A percentile compares a stretch with the other conserved stretches of the same genome.
These are phyloP conservation scores for Aspergillus persii DNA, from an alignment of 2,329 filamentous ascomycete genomes.

Conservation along the genomic window DNA sequence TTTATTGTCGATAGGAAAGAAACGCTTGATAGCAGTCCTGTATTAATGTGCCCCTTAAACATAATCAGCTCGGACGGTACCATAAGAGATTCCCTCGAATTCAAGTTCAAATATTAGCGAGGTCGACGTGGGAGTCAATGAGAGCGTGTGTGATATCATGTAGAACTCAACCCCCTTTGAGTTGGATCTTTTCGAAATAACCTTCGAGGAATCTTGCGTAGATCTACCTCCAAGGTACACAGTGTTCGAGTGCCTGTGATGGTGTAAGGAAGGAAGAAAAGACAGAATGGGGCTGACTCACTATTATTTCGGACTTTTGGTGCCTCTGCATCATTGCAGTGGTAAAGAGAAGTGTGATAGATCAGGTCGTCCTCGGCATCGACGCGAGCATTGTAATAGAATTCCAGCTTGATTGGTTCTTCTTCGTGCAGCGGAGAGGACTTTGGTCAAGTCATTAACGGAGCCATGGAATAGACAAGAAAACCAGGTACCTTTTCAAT, in stretches of 20 bases:
- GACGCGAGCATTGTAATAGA: background rate
- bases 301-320: background rate
- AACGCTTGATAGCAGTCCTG: background rate
- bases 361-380: background rate
- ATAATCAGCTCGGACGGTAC: constrained; percentile 21
- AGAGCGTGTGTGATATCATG: constrained; percentile 5
- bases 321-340: constrained; percentile 9
- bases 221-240: constrained; percentile 20
- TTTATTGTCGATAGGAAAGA: no score
- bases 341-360: background rate
- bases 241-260: constrained; percentile 11
- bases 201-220: constrained; percentile 17
- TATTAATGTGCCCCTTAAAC: background rate
- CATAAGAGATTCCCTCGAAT: constrained; percentile 25
- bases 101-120: constrained; percentile 24
- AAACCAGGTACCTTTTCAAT: constrained; percentile 21
- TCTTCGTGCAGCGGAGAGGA: constrained; percentile 14
- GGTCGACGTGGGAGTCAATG: constrained; percentile 22
- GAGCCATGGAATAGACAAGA: background rate
- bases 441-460: background rate
- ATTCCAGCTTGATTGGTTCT: constrained; percentile 12
- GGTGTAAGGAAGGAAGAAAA: background rate
- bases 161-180: constrained; percentile 18
- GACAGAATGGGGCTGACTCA: background rate
- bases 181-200: constrained; percentile 18